Evolutionary conservation across 768 basidiomycete species (phyloP).

Genomic region (Cystobasidium onofrii): DNA sequence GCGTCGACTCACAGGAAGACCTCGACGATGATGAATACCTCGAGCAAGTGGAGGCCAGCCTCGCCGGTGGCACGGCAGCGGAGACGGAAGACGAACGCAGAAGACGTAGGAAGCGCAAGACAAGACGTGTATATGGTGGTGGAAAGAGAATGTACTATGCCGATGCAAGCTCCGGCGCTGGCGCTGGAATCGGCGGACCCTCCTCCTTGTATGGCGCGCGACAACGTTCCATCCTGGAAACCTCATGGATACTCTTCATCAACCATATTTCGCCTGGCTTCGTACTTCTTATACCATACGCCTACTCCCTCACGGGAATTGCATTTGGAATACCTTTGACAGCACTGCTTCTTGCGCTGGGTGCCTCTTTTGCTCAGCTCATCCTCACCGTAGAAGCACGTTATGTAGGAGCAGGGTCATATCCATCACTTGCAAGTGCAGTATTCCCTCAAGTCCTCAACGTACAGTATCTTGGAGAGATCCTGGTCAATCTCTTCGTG

Average conservation of each 20-base stretch:
- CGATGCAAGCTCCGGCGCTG: not conserved
- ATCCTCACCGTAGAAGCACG: slow-evolving; percentile 37
- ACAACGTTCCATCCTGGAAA: not conserved
- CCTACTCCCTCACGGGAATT: slow-evolving; percentile 34
- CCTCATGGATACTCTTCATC: slow-evolving; percentile 9
- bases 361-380: slow-evolving; percentile 38
- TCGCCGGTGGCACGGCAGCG: not conserved
- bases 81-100: slow-evolving; percentile 19
- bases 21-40: slow-evolving; percentile 17
- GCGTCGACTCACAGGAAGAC: slow-evolving; percentile 25
- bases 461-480: slow-evolving; percentile 35
- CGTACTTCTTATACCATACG: slow-evolving; percentile 26
- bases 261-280: slow-evolving; percentile 1
- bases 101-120: slow-evolving; percentile 14
- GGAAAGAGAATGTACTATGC: not conserved
- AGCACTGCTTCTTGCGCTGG: slow-evolving; percentile 35
- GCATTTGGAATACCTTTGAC: slow-evolving; percentile 34
- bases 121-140: slow-evolving; percentile 26
- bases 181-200: not conserved
- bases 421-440: slow-evolving; percentile 36
- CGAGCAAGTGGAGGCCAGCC: slow-evolving; percentile 14
- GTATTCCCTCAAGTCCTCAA: slow-evolving; percentile 39
- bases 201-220: not conserved
- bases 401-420: slow-evolving; percentile 40
- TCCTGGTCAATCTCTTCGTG: slow-evolving; percentile 35